A percentile compares a stretch with the other conserved stretches of the same genome.
Conservation (phyloP, 768 basidiomycete genomes). For the Pisolithus albus region DNA sequence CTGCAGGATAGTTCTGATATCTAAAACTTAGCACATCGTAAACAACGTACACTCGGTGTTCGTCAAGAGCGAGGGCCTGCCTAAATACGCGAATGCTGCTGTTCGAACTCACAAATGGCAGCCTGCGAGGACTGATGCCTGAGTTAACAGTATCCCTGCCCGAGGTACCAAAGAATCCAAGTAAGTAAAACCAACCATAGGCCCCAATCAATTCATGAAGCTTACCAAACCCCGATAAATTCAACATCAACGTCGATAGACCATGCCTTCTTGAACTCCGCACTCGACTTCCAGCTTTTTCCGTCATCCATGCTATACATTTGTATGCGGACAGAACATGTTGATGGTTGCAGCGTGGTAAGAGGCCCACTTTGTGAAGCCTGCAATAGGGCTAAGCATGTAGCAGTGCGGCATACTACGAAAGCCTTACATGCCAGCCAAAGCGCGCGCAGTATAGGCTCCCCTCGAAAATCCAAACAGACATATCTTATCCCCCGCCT, state of each 20-base stretch:
- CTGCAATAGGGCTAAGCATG: constrained; percentile 18
- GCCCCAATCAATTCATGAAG: not conserved
- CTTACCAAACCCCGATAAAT: constrained; percentile 68
- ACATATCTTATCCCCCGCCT: constrained; percentile 66
- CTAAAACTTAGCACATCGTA: no score
- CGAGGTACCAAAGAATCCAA: not conserved
- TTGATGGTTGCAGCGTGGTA: constrained; percentile 64
- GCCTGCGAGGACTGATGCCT: constrained; percentile 52
- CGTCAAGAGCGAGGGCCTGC: constrained; percentile 68
- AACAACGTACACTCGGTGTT: constrained; percentile 24
- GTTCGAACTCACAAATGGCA: constrained; percentile 63
- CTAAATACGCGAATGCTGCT: constrained; percentile 57
- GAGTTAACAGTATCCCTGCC: constrained; percentile 65
- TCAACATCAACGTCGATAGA: constrained; percentile 70
- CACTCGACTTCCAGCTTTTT: constrained; percentile 55
- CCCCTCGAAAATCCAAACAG: constrained; percentile 79
- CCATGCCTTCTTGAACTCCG: constrained; percentile 67
- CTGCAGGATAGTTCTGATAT: constrained; percentile 5
- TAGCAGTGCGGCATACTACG: not conserved
- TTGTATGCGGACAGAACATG: constrained; percentile 66
- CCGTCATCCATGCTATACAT: constrained; percentile 60
- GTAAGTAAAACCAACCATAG: not conserved
- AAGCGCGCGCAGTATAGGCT: constrained; percentile 62
- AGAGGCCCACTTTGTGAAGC: constrained; percentile 65
- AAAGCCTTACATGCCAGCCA: constrained; percentile 56